Percentiles rank a stretch among this genome's conserved stretches.
These are phyloP conservation scores for Gentiana straminea DNA, from an alignment of 257 asterid species.

Conservation along the genomic window DNA sequence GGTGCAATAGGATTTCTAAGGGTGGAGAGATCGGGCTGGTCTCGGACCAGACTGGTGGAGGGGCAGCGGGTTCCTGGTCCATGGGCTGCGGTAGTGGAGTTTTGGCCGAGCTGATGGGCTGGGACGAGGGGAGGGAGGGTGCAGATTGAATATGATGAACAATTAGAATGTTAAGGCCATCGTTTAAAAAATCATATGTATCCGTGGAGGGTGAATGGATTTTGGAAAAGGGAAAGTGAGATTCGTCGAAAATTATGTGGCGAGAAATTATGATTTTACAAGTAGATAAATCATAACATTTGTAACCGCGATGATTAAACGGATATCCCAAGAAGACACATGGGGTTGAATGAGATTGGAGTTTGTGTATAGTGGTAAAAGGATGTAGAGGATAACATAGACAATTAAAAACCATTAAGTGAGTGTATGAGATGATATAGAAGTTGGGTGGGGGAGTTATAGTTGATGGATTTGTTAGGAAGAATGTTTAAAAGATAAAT, in stretches of 20 bases:
- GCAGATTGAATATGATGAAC: no score
- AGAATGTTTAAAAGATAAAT: background rate
- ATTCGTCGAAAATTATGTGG: conserved; percentile 25
- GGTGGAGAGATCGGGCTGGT: no score
- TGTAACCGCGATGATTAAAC: background rate
- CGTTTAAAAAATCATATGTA: no score
- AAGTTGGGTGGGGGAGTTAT: background rate
- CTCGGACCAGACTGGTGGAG: no score
- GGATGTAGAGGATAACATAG: background rate
- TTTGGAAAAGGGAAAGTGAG: conserved; percentile 7
- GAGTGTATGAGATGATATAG: background rate
- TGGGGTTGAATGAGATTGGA: background rate
- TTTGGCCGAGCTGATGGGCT: no score
- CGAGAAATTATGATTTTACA: background rate
- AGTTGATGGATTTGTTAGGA: background rate
- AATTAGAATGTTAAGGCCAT: no score
- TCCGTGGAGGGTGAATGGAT: no score
- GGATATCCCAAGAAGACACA: background rate
- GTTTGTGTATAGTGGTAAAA: background rate
- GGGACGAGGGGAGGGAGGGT: no score
- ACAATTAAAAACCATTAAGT: background rate
- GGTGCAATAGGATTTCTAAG: no score
- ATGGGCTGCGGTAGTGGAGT: no score
- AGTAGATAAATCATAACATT: background rate
- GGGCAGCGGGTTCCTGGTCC: no score